phyloP scores from a whole-genome alignment of 495 filamentous ascomycete species.

The Penicillium lividum region DNA sequence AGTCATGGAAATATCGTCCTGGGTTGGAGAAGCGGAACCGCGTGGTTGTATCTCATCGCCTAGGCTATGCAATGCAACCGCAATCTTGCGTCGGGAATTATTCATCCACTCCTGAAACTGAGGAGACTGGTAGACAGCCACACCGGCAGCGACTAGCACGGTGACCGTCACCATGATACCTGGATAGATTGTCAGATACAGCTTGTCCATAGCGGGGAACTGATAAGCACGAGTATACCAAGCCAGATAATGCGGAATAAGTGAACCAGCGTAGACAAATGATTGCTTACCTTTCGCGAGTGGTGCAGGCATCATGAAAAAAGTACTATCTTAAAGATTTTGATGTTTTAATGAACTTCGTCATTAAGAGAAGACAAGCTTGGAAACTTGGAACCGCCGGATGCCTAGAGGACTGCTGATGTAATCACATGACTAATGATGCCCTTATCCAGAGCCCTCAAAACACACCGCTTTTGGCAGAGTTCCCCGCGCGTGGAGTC shows the following conservation, averaged over 20 bases:
- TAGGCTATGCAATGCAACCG: constrained; percentile 72
- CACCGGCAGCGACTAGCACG: constrained; percentile 75
- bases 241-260: constrained; percentile 21
- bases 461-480: constrained; percentile 33
- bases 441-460: constrained; percentile 47
- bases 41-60: constrained; percentile 72
- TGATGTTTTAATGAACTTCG: neutral
- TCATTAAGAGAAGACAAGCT: constrained; percentile 9
- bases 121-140: constrained; percentile 83
- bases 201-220: constrained; percentile 20
- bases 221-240: constrained; percentile 41
- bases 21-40: constrained; percentile 19
- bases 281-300: constrained; percentile 52
- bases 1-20: constrained; percentile 53
- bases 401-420: constrained; percentile 33
- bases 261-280: constrained; percentile 10
- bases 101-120: constrained; percentile 76
- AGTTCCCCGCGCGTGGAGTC: constrained; percentile 31
- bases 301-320: constrained; percentile 49
- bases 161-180: constrained; percentile 76
- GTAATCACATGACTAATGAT: neutral
- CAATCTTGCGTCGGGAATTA: constrained; percentile 74
- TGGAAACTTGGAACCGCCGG: constrained; percentile 10
- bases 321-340: neutral
- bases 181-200: constrained; percentile 35